Evolutionary conservation across 2,329 filamentous ascomycete species (phyloP), one percentile per base, ranked within the genome.

Genomic region (Xylariaceae sp.): DNA sequence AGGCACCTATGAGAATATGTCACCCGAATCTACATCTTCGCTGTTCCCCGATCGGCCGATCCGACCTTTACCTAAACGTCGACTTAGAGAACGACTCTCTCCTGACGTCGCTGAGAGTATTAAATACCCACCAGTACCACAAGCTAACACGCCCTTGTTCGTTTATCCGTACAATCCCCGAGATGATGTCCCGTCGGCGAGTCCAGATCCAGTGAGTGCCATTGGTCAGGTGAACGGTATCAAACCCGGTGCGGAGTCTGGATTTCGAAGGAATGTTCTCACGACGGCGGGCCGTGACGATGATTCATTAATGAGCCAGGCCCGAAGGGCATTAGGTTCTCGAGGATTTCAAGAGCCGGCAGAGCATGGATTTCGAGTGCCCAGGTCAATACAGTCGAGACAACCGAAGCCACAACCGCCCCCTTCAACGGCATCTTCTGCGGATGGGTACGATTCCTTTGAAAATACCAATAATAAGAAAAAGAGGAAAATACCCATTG

Each of bases 391-490:
- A n/a, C 74, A 76, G 37, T 64, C 75, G 37, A 78, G 77, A 60
- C 76, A 79, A 53, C 60, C 73, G 2, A 79, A 79, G 58, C 74
- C 78, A 15, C 80, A 84, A 49, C 83, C 85, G 18, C 82, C 87
- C 53, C 82, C 82, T 49, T 91, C 90, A 10, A 86, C 87, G 23
- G 81, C 84, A 4, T 88, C 87, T 3, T 88, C 88, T 2, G 78
- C 84, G 9, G 93, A 97, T 72, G 92, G 92, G 11, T 97, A 97
- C 73, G 94, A 99, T 73, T 94, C 91, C 5, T 96, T 97, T 69
- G 94, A 99, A 74, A 97, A 97, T 70, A 96, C 91, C 42, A 97
- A 96, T 74, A 99, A 99, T 73, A 99, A 99, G 76, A 99, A 97
- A 79, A 97, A 99, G 75, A 85, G 94, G 66, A 99, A 99, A 76